Percentiles rank a stretch among this genome's conserved stretches.
Conservation (phyloP, 257 asterid genomes). For the Echites panduratus region DNA sequence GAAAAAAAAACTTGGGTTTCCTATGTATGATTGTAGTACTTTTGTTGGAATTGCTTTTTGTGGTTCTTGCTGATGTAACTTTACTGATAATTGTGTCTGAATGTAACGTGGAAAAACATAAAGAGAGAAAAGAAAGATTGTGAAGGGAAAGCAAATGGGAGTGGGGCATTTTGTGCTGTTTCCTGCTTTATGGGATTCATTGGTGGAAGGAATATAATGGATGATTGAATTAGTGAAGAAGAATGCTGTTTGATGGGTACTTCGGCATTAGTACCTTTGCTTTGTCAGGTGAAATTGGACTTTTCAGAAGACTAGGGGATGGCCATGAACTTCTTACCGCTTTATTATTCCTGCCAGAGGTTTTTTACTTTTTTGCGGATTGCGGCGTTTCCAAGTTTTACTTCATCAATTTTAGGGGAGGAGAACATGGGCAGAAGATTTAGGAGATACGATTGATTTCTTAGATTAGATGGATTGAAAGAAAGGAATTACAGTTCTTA, state of each 20-base stretch:
- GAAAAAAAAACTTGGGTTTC: background rate
- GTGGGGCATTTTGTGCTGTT: background rate
- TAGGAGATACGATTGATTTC: too few species aligned
- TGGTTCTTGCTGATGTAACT: background rate
- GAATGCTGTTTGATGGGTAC: background rate
- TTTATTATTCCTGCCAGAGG: too few species aligned
- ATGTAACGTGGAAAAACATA: background rate
- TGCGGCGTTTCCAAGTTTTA: too few species aligned
- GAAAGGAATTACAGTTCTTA: too few species aligned
- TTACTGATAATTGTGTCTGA: slow-evolving; percentile 5
- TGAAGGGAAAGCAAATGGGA: slow-evolving; percentile 1
- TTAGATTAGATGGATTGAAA: too few species aligned
- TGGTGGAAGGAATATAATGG: background rate
- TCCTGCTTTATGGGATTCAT: slow-evolving; percentile 2
- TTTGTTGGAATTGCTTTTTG: slow-evolving; percentile 6
- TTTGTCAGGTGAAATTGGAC: too few species aligned
- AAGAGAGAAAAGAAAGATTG: background rate
- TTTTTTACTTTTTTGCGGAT: too few species aligned
- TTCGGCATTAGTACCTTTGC: background rate
- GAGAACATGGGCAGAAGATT: too few species aligned
- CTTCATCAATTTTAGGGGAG: too few species aligned
- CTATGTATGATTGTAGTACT: background rate
- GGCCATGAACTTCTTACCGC: too few species aligned
- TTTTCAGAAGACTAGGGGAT: too few species aligned
- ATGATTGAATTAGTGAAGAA: background rate